Evolutionary conservation across 345 rosid genomes (phyloP).

Genomic region (Draba incana): DNA sequence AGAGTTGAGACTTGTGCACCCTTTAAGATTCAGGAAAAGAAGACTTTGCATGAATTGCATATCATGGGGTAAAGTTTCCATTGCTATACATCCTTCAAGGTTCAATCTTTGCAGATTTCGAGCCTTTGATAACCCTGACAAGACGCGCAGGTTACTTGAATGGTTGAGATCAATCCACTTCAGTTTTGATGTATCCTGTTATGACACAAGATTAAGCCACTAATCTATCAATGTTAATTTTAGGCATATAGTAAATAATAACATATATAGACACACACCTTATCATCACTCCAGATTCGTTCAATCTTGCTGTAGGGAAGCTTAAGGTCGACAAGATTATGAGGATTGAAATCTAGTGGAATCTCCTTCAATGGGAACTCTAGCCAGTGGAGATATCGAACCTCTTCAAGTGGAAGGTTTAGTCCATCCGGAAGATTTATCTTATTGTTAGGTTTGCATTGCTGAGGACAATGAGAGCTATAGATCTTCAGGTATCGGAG

Average conservation of each 20-base stretch:
- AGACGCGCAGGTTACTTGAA: background rate
- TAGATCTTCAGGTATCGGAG: conserved; percentile 34
- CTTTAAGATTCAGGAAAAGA: conserved; percentile 19
- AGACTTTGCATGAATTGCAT: conserved; percentile 21
- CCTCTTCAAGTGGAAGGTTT: conserved; percentile 2
- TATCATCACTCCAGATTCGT: conserved; percentile 28
- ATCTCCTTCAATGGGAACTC: conserved; percentile 26
- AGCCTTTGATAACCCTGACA: conserved; percentile 32
- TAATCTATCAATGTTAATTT: too few species aligned
- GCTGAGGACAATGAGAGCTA: background rate
- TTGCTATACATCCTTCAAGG: conserved; percentile 23
- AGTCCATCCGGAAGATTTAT: conserved; percentile 3
- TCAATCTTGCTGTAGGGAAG: conserved; percentile 17
- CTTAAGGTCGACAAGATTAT: conserved; percentile 26
- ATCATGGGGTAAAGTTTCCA: background rate
- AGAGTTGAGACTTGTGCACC: conserved; percentile 20
- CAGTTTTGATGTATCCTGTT: conserved; percentile 1
- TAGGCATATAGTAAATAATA: too few species aligned
- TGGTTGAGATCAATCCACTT: conserved; percentile 22
- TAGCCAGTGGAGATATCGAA: conserved; percentile 30
- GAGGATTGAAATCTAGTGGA: conserved; percentile 18
- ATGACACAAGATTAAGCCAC: background rate
- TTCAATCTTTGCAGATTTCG: conserved; percentile 16
- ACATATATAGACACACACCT: conserved; percentile 9
- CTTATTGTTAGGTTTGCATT: background rate